Percentiles rank a stretch among this genome's conserved stretches.
phyloP scores from a whole-genome alignment of 2,329 filamentous ascomycete genomes.

The Xylaria sp. region DNA sequence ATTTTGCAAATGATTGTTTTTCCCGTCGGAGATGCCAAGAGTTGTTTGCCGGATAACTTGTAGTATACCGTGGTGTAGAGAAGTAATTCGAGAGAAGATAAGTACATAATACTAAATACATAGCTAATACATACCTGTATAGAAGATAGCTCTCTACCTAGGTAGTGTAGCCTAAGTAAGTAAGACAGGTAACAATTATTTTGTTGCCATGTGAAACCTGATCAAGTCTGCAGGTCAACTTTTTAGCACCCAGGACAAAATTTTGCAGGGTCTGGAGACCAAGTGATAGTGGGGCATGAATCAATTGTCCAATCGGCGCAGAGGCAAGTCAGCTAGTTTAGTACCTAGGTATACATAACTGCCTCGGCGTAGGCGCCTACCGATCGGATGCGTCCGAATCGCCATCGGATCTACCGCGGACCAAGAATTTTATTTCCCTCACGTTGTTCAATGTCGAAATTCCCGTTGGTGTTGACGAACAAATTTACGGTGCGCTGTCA shows the following conservation, averaged over 20 bases:
- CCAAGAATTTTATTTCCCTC: slow-evolving; percentile 32
- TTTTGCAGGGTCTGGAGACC: slow-evolving; percentile 49
- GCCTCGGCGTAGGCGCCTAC: slow-evolving; percentile 42
- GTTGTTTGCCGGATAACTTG: neutral
- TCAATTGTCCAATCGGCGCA: slow-evolving; percentile 45
- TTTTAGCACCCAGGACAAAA: slow-evolving; percentile 43
- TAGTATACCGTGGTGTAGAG: neutral
- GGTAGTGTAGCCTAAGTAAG: neutral
- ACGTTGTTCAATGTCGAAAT: neutral
- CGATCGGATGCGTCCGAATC: slow-evolving; percentile 31
- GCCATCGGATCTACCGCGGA: slow-evolving; percentile 26
- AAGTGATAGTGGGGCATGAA: slow-evolving; percentile 35
- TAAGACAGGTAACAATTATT: neutral
- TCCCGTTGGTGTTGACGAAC: neutral
- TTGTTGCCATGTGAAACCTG: slow-evolving; percentile 39
- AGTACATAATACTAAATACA: neutral
- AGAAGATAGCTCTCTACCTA: neutral
- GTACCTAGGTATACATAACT: slow-evolving; percentile 26
- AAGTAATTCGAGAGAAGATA: neutral
- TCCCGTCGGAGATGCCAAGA: neutral
- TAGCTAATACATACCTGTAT: slow-evolving; percentile 2
- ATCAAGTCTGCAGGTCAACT: slow-evolving; percentile 44
- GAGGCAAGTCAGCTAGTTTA: slow-evolving; percentile 21
- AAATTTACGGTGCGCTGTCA: neutral
- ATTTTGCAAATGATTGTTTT: slow-evolving; percentile 16